phyloP scores from a whole-genome alignment of 2,329 filamentous ascomycete species.

The Penicillium sp. region DNA sequence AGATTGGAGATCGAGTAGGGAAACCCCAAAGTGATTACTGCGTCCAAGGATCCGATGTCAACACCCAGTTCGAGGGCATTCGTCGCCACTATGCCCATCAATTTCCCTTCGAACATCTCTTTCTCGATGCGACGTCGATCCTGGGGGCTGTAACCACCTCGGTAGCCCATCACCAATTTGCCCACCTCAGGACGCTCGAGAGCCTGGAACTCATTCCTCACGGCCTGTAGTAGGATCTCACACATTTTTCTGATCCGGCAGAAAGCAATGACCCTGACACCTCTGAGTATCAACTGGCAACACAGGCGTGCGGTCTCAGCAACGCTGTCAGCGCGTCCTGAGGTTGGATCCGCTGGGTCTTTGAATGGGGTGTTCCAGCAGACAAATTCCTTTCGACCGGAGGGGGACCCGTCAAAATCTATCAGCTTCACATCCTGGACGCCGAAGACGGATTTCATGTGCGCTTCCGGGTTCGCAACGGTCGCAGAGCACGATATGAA shows the following conservation, averaged over 20 bases:
- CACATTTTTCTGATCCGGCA: constrained; percentile 86
- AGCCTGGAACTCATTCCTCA: constrained; percentile 73
- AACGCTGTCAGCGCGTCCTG: constrained; percentile 79
- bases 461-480: constrained; percentile 85
- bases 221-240: constrained; percentile 76
- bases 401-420: constrained; percentile 90
- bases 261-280: constrained; percentile 90
- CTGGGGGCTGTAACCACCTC: constrained; percentile 90
- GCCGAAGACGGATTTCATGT: constrained; percentile 94
- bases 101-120: constrained; percentile 95
- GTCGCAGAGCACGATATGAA: constrained; percentile 98
- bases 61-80: constrained; percentile 91
- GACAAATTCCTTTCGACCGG: constrained; percentile 88
- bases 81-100: constrained; percentile 91
- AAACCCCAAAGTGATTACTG: constrained; percentile 90
- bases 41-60: constrained; percentile 91
- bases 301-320: constrained; percentile 87
- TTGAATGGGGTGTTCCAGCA: constrained; percentile 98
- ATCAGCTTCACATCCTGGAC: constrained; percentile 77
- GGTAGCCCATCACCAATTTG: constrained; percentile 87
- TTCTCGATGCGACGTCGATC: constrained; percentile 85
- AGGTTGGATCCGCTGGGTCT: constrained; percentile 82
- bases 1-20: constrained; percentile 95
- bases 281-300: constrained; percentile 82
- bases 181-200: constrained; percentile 75